These are phyloP conservation scores for Silene uniflora DNA, from an alignment of 148 eudicot species.

Conservation along the genomic window DNA sequence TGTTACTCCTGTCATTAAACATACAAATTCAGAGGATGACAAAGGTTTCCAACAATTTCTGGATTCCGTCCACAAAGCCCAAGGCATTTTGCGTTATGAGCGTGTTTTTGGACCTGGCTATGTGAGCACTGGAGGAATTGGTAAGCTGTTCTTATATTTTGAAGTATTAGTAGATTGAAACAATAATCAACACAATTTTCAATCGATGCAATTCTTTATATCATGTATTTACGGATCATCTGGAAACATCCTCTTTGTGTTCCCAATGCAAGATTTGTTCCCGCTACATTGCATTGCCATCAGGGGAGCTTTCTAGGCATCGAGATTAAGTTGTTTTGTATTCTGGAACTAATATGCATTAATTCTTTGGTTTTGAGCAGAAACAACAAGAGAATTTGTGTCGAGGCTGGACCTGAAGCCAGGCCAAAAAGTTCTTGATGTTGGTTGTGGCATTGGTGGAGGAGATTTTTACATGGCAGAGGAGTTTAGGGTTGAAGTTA, in stretches of 20 bases:
- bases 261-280: not conserved
- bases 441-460: constrained; percentile 98
- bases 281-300: too few relatives aligned
- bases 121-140: constrained; percentile 98
- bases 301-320: too few relatives aligned
- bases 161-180: not conserved
- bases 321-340: too few relatives aligned
- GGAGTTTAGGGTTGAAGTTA: constrained; percentile 74
- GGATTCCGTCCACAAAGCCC: constrained; percentile 78
- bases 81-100: constrained; percentile 82
- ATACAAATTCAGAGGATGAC: constrained; percentile 64
- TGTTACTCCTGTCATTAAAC: too few relatives aligned
- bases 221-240: not conserved
- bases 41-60: constrained; percentile 83
- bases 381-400: constrained; percentile 89
- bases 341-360: not conserved
- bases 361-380: constrained; percentile 34
- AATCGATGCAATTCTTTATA: not conserved
- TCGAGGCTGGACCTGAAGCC: constrained; percentile 72
- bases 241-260: not conserved
- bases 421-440: constrained; percentile 91
- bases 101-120: constrained; percentile 85
- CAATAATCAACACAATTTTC: not conserved
- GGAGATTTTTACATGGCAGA: constrained; percentile 98
- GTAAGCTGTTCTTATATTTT: constrained; percentile 32